Conservation (phyloP, 2,329 filamentous ascomycete species). For the Aspergillus udagawae region DNA sequence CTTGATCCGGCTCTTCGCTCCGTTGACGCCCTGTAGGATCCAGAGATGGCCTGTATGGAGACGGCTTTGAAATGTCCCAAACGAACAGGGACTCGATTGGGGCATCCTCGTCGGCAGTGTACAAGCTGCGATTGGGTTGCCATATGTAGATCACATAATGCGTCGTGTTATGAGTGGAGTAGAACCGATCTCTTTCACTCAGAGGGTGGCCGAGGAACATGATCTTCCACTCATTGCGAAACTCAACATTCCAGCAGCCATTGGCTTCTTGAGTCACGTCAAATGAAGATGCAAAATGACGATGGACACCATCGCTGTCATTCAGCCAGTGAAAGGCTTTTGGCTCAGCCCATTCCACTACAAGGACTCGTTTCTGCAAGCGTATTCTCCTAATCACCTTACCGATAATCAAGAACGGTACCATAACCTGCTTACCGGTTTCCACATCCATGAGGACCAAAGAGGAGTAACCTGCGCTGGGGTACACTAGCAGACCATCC, state of each 20-base stretch:
- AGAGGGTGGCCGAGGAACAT: conserved; percentile 55
- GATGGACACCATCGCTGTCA: conserved; percentile 49
- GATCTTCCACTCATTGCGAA: conserved; percentile 59
- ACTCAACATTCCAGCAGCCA: conserved; percentile 46
- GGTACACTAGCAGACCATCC: conserved; percentile 56
- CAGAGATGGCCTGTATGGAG: conserved; percentile 48
- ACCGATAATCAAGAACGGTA: conserved; percentile 50
- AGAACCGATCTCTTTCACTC: conserved; percentile 57
- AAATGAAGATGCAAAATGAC: conserved; percentile 59
- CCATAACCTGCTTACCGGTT: conserved; percentile 37
- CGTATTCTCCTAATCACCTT: conserved; percentile 55
- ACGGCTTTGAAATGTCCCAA: conserved; percentile 55
- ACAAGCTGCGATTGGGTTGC: conserved; percentile 55
- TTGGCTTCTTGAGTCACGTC: conserved; percentile 38
- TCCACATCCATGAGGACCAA: conserved; percentile 50
- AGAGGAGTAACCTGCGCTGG: conserved; percentile 31
- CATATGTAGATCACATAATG: conserved; percentile 62
- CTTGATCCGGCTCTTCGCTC: conserved; percentile 29
- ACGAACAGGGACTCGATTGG: conserved; percentile 56
- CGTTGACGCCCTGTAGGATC: conserved; percentile 42
- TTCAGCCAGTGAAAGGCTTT: conserved; percentile 51
- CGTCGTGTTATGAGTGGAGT: conserved; percentile 55
- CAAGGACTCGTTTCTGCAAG: conserved; percentile 51
- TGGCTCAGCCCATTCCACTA: conserved; percentile 61
- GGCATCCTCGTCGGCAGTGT: conserved; percentile 51